Evolutionary conservation across 495 filamentous ascomycete genomes (phyloP), one percentile per base, ranked within the genome.

Genomic region (Parathielavia appendiculata): DNA sequence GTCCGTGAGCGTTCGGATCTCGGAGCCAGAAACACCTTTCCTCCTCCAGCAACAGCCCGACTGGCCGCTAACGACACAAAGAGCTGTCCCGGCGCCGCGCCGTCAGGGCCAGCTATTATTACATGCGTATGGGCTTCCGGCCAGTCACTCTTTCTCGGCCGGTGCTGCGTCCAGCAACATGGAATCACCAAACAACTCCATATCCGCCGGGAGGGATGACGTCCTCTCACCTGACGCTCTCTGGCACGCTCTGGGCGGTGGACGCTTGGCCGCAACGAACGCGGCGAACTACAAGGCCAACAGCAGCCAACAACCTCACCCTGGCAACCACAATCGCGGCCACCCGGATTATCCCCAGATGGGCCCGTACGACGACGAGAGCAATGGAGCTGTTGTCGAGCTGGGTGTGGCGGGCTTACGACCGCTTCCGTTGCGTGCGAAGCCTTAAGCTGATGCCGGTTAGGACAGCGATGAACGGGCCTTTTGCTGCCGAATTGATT

Each of bases 261-360:
- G 55, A 0, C 54, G 44, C 4, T 26, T 32, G 9, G 9, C 20
- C 19, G 35, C 4, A 6, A 20, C 11, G 44, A 26, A 5, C n/a
- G 41, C 17, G 41, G 17, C 9, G 8, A 19, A n/a, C 22, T 8
- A 10, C 8, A 0, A 22, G 17, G 22, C 2, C 2, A 30, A 13
- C 22, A 47, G 2, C 11, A 16, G 22, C 11, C 20, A 47, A 9
- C 41, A 44, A 10, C 16, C 17, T 2, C 44, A 26, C 9, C 2
- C 4, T 17, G 32, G 39, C 6, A 11, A 13, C 22, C 22, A 19
- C 13, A 39, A 6, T 30, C 26, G 26, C 26, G 26, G 17, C 14
- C 63, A 62, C 45, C 52, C 56, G 14, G 59, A 65, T 14, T 65
- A 65, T 20, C 63, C 63, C n/a, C 55, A 62, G 8, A 54, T 65